These are phyloP conservation scores for Rhodotorula sp. DNA, from an alignment of 1,284 basidiomycete species.

Conservation along the genomic window DNA sequence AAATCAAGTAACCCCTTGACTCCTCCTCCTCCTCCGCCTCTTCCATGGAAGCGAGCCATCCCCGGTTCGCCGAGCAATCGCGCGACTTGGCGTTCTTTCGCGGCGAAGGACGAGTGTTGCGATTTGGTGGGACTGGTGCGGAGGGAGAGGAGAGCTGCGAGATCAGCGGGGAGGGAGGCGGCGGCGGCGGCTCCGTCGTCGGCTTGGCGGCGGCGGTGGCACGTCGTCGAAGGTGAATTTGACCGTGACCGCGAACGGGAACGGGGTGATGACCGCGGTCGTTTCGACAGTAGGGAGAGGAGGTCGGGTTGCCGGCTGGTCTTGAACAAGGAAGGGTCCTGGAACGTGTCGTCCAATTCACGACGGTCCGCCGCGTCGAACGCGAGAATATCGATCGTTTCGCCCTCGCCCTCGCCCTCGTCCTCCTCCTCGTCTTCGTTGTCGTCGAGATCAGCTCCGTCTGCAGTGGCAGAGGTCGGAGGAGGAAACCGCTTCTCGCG, in stretches of 20 bases:
- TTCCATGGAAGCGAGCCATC: background rate
- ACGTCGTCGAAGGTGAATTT: background rate
- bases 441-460: background rate
- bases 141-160: constrained; percentile 32
- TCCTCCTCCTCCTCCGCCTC: background rate
- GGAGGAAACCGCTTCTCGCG: background rate
- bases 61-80: constrained; percentile 28
- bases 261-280: background rate
- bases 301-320: background rate
- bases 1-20: constrained; percentile 21
- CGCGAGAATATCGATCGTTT: constrained; percentile 10
- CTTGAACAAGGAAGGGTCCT: background rate
- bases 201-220: background rate
- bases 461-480: background rate
- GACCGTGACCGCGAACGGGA: background rate
- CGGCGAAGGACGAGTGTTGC: background rate
- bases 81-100: constrained; percentile 24
- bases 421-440: background rate
- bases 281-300: background rate
- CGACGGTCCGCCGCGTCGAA: background rate
- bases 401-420: constrained; percentile 5
- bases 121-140: constrained; percentile 30
- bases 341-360: background rate
- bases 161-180: constrained; percentile 24
- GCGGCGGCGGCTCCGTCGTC: background rate